Base-by-base conservation (phyloP, 306 rosid genomes). In the Rosa rugosa region DNA sequence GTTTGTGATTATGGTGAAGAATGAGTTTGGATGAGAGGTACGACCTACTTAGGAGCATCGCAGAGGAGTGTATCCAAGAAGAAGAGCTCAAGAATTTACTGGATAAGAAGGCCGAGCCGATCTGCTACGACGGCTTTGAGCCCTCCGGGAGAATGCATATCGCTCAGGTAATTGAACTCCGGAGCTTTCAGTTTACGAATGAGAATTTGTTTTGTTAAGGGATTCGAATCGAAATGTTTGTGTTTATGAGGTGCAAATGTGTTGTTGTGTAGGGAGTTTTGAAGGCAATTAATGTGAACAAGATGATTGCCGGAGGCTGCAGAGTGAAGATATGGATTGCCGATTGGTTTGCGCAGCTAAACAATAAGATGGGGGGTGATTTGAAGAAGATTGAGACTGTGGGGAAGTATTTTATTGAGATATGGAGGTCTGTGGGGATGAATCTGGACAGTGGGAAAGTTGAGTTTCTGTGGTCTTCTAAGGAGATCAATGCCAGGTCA, bases 81-180 rank as follows among this genome's bases (percentile, higher is more conserved):
- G 97, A 92, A 0, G 97, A 94, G 82, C 97, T 94, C 27, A 84
- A 82, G 11, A 89, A 89, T 57, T 79, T 94, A 46, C 88, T 94
- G 38, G 80, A 80, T 1, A 85, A 92, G 12, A 94, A 94, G 74
- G 87, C 97, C 8, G 91, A 88, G 38, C 97, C 97, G 0, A 47
- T 92, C 60, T 92, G 97, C 84, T 94, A 94, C 31, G 98, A 94
- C 18, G 97, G 98, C 2, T 94, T 94, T 16, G 97, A 94, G 72
- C 97, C 98, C 44, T 92, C 97, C 12, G 97, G 98, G 3, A 82
- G 97, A 72, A 94, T 94, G 98, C 98, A 94, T 83, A 92, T 94
- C 69, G 97, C 98, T 77, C 98, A 94, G 68, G 68, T 63, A 63
- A 31, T 23, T 5, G 9, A n/a, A 0, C 63, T 56, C 14, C 13